Percentiles rank a stretch among this genome's conserved stretches.
These are phyloP conservation scores for Stramenopiles sp. DNA, from an alignment of 352 stramenopile species.

Conservation along the genomic window DNA sequence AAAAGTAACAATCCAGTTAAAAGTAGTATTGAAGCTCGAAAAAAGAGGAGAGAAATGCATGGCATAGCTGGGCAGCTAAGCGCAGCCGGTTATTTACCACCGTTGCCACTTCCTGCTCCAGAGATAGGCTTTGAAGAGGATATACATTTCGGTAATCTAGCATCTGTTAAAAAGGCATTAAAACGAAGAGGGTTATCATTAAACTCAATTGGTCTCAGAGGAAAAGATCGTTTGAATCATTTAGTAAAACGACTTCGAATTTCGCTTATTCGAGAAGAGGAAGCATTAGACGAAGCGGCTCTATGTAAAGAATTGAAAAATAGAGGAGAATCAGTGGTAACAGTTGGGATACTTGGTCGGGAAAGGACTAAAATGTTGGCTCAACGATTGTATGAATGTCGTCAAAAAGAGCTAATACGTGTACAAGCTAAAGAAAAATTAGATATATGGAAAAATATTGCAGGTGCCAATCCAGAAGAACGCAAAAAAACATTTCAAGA, in stretches of 20 bases:
- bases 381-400: background rate
- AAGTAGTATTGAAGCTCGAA: background rate
- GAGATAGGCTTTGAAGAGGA: background rate
- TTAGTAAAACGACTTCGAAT: background rate
- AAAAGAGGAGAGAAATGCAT: background rate
- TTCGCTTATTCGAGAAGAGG: background rate
- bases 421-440: background rate
- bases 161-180: background rate
- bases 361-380: background rate
- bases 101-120: background rate
- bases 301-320: background rate
- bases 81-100: background rate
- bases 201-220: background rate
- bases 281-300: background rate
- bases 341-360: background rate
- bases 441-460: constrained; percentile 2
- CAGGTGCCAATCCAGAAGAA: background rate
- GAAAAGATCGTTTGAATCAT: background rate
- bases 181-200: background rate
- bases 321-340: background rate
- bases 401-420: background rate
- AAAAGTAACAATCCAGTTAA: too few relatives aligned
- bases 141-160: background rate
- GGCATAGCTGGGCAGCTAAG: background rate
- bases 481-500: constrained; percentile 1